A percentile compares a stretch with the other conserved stretches of the same genome.
phyloP scores from a whole-genome alignment of 2,329 filamentous ascomycete genomes.

The Aspergillus uvarum region DNA sequence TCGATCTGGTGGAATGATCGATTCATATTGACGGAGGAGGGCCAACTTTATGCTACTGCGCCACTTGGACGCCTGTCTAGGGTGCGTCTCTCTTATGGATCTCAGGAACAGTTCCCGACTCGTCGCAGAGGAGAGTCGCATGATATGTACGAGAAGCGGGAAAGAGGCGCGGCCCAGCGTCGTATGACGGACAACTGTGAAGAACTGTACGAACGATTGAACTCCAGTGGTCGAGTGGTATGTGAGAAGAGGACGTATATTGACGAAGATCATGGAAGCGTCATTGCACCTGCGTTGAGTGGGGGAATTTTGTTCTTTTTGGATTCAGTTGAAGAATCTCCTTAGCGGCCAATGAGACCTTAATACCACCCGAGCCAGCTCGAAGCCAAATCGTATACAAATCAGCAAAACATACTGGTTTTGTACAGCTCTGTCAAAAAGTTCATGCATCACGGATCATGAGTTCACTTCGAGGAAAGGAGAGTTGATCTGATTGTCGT shows the following conservation, averaged over 20 bases:
- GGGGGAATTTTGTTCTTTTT: constrained; percentile 21
- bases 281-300: constrained; percentile 30
- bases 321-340: neutral
- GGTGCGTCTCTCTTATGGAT: constrained; percentile 38
- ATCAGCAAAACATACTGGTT: no score
- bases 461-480: no score
- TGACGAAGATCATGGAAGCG: constrained; percentile 35
- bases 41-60: constrained; percentile 23
- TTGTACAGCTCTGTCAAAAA: no score
- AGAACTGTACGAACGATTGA: constrained; percentile 22
- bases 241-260: constrained; percentile 24
- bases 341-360: no score
- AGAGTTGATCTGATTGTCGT: no score
- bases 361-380: no score
- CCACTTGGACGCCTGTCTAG: constrained; percentile 14
- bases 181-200: constrained; percentile 30
- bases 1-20: constrained; percentile 51
- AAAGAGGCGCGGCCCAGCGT: constrained; percentile 13
- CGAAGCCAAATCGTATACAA: no score
- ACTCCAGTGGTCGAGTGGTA: constrained; percentile 11
- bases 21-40: constrained; percentile 40
- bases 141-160: constrained; percentile 31
- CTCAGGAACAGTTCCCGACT: constrained; percentile 33
- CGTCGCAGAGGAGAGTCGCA: constrained; percentile 29
- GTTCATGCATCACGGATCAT: no score